Base-by-base conservation (phyloP, 2,329 filamentous ascomycete species). In the Aureobasidium pullulans region DNA sequence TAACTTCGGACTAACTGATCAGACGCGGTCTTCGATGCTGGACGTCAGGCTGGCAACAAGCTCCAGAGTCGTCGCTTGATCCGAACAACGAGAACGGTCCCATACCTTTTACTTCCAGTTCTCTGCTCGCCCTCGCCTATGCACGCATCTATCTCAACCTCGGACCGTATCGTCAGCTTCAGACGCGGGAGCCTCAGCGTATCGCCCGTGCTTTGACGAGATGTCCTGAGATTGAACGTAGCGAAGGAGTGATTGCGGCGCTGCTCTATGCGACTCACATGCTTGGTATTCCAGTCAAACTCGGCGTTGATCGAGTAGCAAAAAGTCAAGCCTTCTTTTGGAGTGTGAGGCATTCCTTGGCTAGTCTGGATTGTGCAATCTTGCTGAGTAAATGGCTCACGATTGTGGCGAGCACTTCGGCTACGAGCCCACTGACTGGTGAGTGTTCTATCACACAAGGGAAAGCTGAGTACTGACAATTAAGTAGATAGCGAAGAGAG, bases 291-390 rank as follows among this genome's bases (percentile, higher is more conserved):
- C 81, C 81, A 0, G 81, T 84, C 5, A 71, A 81, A 23, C 65
- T 83, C 0, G 81, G 81, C 0, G 77, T 84, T 15, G 79, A 81
- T 54, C 75, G 78, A 13, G 80, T 83, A 0, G 79, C 79, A 0
- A 71, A 78, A 15, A 83, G 79, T 15, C 80, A 83, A 53, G 79
- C 80, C 0, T 80, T 81, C 46, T 79, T 82, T 49, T 83, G 81
- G 80, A 81, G 79, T 4, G 79, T 81, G 2, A 73, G 81, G n/a
- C 80, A 83, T 56, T 79, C 79, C 0, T 71, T 83, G 0, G 81
- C 78, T 4, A 78, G 77, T 1, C 71, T 84, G 0, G 81, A 84
- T 63, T 82, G 80, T 19, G 79, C 79, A 0, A 75, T 83, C 0
- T 68, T 84, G 2, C 67, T 83, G 0, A 79, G 78, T 13, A 83